Evolutionary conservation across 202 grass and related monocot species (phyloP), one percentile per base, ranked within the genome.

Genomic region (Eragrostis tef): DNA sequence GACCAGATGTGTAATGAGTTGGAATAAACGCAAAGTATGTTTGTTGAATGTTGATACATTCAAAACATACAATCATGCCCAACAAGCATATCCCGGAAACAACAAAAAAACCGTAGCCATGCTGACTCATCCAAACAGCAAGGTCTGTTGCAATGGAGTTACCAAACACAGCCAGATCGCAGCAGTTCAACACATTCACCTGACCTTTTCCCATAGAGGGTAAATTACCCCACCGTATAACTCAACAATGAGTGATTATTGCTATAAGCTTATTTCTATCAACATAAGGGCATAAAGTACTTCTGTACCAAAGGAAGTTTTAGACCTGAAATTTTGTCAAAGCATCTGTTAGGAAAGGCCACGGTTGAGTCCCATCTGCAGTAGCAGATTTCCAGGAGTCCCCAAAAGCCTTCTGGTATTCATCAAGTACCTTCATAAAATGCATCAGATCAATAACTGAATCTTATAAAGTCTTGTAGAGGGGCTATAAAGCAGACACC

Each of bases 391-490:
- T 91, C 93, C 87, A 95, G 19, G 89, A 79, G 62, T 93, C 89
- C 61, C 93, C 93, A 91, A 88, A 91, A 91, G 83, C 81, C 86
- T 99, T 99, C 75, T 96, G 93, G 87, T 99, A 99, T 90, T 99
- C 96, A 75, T 99, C 96, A 75, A 99, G 87, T 54, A 99, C 93
- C 96, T 99, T 87, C 79, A 90, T 56, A 81, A 79, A 79, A 79
- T 75, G 29, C 13, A 70, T 79, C 34, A 63, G 64, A 75, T 79
- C 22, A 27, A 73, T 46, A 64, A 73, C 19, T 68, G 58, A 36
- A 47, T 71, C 43, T 61, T 17, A 76, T 8, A 69, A 77, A 74
- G 68, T 75, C 44, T 67, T 17, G 66, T 11, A 51, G 63, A 74
- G 48, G 56, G 25, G 77, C 10, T 41, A 29, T 21, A 44, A 11